Percentiles rank a stretch among this genome's conserved stretches.
These are phyloP conservation scores for Ceratobasidium sp. DNA, from an alignment of 1,284 basidiomycete species.

Conservation along the genomic window DNA sequence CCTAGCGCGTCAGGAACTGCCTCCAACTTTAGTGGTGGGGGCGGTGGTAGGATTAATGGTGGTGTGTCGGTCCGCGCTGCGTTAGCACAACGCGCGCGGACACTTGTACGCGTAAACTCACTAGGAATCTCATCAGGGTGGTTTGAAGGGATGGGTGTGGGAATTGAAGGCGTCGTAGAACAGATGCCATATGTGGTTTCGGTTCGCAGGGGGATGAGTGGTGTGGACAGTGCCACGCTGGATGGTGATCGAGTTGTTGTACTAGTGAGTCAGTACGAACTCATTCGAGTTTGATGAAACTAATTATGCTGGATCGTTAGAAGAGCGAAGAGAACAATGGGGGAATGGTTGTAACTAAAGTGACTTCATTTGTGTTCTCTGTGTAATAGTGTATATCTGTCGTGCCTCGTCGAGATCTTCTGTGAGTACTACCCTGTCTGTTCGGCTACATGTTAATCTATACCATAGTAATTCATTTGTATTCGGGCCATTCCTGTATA, in stretches of 20 bases:
- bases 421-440: too few relatives aligned
- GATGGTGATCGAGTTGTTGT: constrained; percentile 27
- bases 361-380: constrained; percentile 5
- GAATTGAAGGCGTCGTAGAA: not conserved
- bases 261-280: not conserved
- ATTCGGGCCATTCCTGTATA: too few relatives aligned
- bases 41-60: not conserved
- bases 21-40: not conserved
- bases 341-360: not conserved
- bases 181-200: constrained; percentile 41
- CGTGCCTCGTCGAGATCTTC: not conserved
- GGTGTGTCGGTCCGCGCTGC: constrained; percentile 39
- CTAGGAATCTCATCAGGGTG: constrained; percentile 1
- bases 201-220: constrained; percentile 19
- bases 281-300: too few relatives aligned
- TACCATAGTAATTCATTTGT: too few relatives aligned
- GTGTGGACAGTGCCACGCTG: not conserved
- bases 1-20: too few relatives aligned
- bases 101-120: constrained; percentile 20
- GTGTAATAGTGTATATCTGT: not conserved
- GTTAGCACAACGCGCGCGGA: constrained; percentile 30
- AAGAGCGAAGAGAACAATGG: not conserved
- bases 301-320: not conserved
- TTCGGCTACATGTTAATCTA: too few relatives aligned
- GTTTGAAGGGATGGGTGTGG: constrained; percentile 27